Evolutionary conservation across 1,284 basidiomycete genomes (phyloP), one percentile per base, ranked within the genome.

Genomic region (Moesziomyces globuligerus): DNA sequence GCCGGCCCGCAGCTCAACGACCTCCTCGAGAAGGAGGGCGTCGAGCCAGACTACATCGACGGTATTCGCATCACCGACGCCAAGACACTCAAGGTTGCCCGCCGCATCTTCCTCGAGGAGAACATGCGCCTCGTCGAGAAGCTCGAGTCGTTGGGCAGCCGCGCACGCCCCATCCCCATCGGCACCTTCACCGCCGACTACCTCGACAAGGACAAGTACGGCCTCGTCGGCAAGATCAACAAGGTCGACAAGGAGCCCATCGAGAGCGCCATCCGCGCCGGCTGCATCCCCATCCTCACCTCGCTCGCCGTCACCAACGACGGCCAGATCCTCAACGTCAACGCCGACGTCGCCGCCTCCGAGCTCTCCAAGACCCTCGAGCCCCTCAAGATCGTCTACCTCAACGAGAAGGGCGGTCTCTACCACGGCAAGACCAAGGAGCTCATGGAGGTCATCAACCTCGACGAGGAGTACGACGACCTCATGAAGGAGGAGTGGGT

Each of bases 401-500:
- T 99, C 81, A 97, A 97, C 83, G 96, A 98, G 81, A 98, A 98
- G 86, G 95, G 95, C 60, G 95, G 96, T 49, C 86, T 99, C 71
- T 97, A 91, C 89, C 96, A 99, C 83, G 95, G 95, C 94, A 96
- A 73, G 60, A 81, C 80, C 34, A 76, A 76, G 54, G 80, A 81
- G 60, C 72, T 81, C 84, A 85, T 98, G 54, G 91, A 93, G 78
- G 89, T 92, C 40, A 98, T 99, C 86, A 99, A 98, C 85, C 86
- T 99, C 54, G 95, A 99, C 83, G 95, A 98, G 87, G 95, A 99
- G 86, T 98, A 97, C 84, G 92, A 96, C 74, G 88, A 88, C 38
- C 88, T 99, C 61, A 93, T 98, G 94, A 96, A 94, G 83, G 90
- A 98, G 85, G 88, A 94, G n/a, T 99, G 96, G 95, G 95, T 99